Conservation (phyloP, 2,329 filamentous ascomycete genomes). For the Trichophyton simii region DNA sequence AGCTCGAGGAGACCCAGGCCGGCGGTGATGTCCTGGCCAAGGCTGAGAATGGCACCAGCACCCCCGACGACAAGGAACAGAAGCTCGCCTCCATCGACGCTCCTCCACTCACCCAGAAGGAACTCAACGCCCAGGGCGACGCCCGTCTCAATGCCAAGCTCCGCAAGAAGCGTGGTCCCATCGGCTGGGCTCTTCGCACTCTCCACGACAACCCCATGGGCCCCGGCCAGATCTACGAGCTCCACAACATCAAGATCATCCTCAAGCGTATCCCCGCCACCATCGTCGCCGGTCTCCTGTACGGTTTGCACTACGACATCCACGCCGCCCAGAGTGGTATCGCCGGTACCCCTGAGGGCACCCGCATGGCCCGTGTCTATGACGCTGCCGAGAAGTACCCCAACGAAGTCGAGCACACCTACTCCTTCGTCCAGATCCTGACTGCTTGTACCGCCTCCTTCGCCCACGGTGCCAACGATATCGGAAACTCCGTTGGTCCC, state of each 20-base stretch:
- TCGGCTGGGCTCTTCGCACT: conserved; percentile 74
- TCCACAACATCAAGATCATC: conserved; percentile 53
- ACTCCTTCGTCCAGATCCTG: conserved; percentile 43
- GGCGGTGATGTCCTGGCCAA: conserved; percentile 21
- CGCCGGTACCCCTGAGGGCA: conserved; percentile 57
- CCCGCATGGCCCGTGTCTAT: conserved; percentile 58
- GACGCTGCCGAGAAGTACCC: conserved; percentile 50
- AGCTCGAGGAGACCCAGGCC: conserved; percentile 27
- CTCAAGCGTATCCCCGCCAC: conserved; percentile 57
- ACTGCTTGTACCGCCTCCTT: conserved; percentile 41
- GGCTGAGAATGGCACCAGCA: conserved; percentile 14
- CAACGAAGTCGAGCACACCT: conserved; percentile 55
- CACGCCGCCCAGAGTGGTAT: conserved; percentile 62
- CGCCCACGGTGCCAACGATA: conserved; percentile 62
- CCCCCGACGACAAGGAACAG: conserved; percentile 24
- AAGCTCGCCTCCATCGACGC: conserved; percentile 37
- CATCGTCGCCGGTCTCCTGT: conserved; percentile 51
- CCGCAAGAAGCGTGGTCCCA: conserved; percentile 45
- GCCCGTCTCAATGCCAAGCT: conserved; percentile 52
- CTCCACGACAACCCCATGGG: conserved; percentile 63
- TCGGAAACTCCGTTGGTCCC: conserved; percentile 57
- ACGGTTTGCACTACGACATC: conserved; percentile 72
- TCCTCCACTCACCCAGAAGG: conserved; percentile 47
- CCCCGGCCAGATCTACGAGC: conserved; percentile 60
- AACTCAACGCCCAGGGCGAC: conserved; percentile 46